Base-by-base conservation (phyloP, 208 protist species). In the Crithidia brevicula region DNA sequence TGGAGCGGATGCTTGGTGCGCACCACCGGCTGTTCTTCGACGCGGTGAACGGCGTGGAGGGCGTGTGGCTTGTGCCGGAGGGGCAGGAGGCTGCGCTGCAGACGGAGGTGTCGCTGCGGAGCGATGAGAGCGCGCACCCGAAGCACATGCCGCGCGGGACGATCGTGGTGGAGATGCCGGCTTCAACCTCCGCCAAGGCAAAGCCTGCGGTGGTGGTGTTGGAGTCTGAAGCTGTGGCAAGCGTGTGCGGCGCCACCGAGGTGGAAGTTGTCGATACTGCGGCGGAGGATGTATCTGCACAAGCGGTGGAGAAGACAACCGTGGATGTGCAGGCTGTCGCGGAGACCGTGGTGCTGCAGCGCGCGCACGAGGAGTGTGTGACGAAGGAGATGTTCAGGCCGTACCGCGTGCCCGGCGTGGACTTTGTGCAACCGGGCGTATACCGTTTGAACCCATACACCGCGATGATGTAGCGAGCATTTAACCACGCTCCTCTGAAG, bases 1-100 rank as follows among this genome's bases (percentile, higher is more conserved):
- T 73, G 27, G 34, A 67, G 38, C 62, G 65, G 27, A 68, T 93
- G 31, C 74, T 88, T 46, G 51, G 54, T 23, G 72, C 74, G 50
- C 77, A 93, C 53, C 87, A 90, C 81, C 87, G 87, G 47, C 33
- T 90, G 58, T 85, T 91, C 66, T 89, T 82, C 61, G 87, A 93
- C 68, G 61, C 36, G 18, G 63, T 84, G 16, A 28, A 79, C 42
- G 76, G 73, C 20, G 81, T 89, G 56, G 83, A 93, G 63, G 87
- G 87, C 33, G 80, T 90, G 53, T 93, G 87, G 84, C 40, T 81
- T 18, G 69, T 79, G 43, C 72, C 72, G 10, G 9, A 66, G 25
- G 65, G 65, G 25, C 47, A 36, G 13, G 62, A 81, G 54, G 43
- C 47, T 4, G 54, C 20, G 53, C 67, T 93, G 34, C 57, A 74